Evolutionary conservation across 352 stramenopile genomes (phyloP).

Genomic region (Hyaloperonospora brassicae): DNA sequence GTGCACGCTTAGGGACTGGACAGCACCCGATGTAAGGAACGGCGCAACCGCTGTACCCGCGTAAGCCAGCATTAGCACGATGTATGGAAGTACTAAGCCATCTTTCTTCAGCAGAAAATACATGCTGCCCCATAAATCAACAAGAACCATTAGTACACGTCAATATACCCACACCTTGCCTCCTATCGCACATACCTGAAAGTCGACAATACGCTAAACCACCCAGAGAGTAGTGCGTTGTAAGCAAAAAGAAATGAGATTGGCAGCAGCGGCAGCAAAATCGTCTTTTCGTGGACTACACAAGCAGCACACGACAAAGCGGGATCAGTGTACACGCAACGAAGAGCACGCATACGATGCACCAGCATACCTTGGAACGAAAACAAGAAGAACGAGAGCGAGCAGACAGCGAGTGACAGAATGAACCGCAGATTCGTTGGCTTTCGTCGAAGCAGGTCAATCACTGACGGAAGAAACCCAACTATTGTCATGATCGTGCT

Average conservation of each 20-base stretch:
- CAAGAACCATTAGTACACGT: not conserved
- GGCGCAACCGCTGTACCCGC: constrained; percentile 39
- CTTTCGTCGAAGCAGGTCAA: constrained; percentile 60
- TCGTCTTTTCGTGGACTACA: constrained; percentile 94
- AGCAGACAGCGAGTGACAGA: constrained; percentile 75
- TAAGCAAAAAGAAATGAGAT: constrained; percentile 78
- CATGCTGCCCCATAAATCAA: constrained; percentile 42
- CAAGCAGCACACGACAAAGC: not conserved
- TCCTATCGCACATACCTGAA: constrained; percentile 51
- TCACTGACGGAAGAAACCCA: constrained; percentile 79
- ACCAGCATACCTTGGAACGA: constrained; percentile 87
- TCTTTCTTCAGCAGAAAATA: constrained; percentile 83
- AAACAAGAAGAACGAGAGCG: constrained; percentile 93
- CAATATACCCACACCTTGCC: not conserved
- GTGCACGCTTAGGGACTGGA: constrained; percentile 25
- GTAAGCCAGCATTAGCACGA: constrained; percentile 51
- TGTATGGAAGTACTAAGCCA: constrained; percentile 59
- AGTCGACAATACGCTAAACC: constrained; percentile 73
- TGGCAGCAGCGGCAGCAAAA: constrained; percentile 89
- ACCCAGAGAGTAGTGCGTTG: constrained; percentile 50
- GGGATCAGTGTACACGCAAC: constrained; percentile 6
- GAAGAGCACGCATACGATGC: not conserved
- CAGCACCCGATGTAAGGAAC: constrained; percentile 23
- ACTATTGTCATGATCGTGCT: constrained; percentile 76
- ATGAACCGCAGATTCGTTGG: constrained; percentile 70